Evolutionary conservation across 1,139 yeast genomes (phyloP).

Genomic region (Lodderomyces parapsilosis): DNA sequence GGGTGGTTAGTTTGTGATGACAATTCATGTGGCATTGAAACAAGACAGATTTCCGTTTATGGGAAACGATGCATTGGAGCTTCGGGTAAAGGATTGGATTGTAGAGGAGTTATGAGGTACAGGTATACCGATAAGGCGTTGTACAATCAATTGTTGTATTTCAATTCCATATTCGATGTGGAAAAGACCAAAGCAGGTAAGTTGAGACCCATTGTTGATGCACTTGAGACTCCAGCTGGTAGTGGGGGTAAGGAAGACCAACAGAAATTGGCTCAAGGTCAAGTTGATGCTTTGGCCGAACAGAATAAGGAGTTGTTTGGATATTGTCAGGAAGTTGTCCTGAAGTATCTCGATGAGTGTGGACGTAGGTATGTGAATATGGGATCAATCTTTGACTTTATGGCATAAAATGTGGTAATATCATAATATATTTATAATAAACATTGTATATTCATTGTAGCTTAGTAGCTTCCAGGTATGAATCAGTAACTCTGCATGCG

Average conservation of each 20-base stretch:
- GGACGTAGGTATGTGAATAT: constrained; percentile 92
- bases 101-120: constrained; percentile 84
- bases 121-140: constrained; percentile 76
- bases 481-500: no score
- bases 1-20: constrained; percentile 89
- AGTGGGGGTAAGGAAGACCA: constrained; percentile 22
- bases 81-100: constrained; percentile 61
- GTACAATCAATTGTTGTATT: constrained; percentile 83
- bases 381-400: constrained; percentile 72
- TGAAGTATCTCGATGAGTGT: constrained; percentile 74
- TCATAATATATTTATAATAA: neutral
- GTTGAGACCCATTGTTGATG: constrained; percentile 49
- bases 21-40: constrained; percentile 72
- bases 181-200: constrained; percentile 66
- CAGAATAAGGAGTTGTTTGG: constrained; percentile 69
- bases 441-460: no score
- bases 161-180: constrained; percentile 76
- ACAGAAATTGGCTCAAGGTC: constrained; percentile 51
- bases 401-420: constrained; percentile 21
- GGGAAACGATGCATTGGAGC: constrained; percentile 80
- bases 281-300: constrained; percentile 71
- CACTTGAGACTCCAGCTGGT: constrained; percentile 18
- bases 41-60: constrained; percentile 86
- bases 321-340: constrained; percentile 59
- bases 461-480: no score